Conservation (phyloP, 2,329 filamentous ascomycete species). For the Stenocarpella maydis region DNA sequence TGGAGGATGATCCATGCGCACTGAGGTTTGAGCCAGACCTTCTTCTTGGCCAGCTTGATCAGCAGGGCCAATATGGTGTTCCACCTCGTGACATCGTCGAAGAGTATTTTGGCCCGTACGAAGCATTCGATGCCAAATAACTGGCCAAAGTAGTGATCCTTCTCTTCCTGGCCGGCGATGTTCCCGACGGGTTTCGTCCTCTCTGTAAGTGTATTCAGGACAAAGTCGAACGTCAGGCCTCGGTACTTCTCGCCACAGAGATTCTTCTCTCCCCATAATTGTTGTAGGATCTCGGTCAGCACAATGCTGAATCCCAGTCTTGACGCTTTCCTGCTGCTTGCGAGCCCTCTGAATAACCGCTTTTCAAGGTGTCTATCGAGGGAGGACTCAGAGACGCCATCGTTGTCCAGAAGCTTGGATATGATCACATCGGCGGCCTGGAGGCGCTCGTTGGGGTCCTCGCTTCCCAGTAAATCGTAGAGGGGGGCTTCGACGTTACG, state of each 20-base stretch:
- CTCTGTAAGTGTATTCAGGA: conserved; percentile 61
- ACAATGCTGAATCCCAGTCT: conserved; percentile 90
- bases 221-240: conserved; percentile 63
- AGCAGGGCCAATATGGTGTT: conserved; percentile 75
- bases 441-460: conserved; percentile 64
- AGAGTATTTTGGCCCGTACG: conserved; percentile 78
- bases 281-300: conserved; percentile 79
- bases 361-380: conserved; percentile 68
- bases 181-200: conserved; percentile 64
- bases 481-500: conserved; percentile 65
- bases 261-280: conserved; percentile 67
- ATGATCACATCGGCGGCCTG: conserved; percentile 67
- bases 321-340: conserved; percentile 88
- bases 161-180: conserved; percentile 75
- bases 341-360: conserved; percentile 84
- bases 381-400: conserved; percentile 60
- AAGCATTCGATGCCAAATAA: conserved; percentile 89
- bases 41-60: conserved; percentile 78
- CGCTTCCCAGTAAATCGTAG: conserved; percentile 69
- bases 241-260: conserved; percentile 57
- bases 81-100: conserved; percentile 68
- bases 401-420: conserved; percentile 60
- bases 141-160: conserved; percentile 85
- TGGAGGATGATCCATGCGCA: conserved; percentile 85
- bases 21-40: conserved; percentile 88